phyloP scores from a whole-genome alignment of 441 rosid genomes.

The Aleurites moluccanus region DNA sequence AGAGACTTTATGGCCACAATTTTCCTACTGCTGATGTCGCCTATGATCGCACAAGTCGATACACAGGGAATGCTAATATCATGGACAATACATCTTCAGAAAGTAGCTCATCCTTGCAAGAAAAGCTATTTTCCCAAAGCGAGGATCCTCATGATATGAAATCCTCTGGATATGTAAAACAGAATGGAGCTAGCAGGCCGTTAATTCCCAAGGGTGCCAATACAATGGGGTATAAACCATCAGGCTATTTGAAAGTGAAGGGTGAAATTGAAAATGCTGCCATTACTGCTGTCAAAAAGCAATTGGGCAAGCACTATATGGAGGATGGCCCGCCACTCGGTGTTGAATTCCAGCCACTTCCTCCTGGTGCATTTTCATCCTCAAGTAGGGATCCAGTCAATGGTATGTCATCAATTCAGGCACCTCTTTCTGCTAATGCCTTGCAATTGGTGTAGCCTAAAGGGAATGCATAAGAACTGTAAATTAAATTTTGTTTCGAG shows the following conservation, averaged over 20 bases:
- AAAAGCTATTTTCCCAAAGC: conserved; percentile 44
- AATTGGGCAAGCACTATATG: conserved; percentile 69
- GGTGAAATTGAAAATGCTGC: conserved; percentile 70
- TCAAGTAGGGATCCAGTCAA: conserved; percentile 43
- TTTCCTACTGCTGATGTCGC: conserved; percentile 40
- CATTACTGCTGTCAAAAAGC: conserved; percentile 77
- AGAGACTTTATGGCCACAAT: conserved; percentile 49
- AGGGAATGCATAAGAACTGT: conserved; percentile 10
- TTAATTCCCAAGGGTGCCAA: conserved; percentile 34
- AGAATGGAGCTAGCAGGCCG: conserved; percentile 37
- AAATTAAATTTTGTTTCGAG: conserved; percentile 9
- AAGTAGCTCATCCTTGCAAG: conserved; percentile 63
- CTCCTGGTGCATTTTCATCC: conserved; percentile 81
- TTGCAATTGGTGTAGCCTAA: conserved; percentile 4
- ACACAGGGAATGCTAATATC: conserved; percentile 42
- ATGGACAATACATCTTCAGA: conserved; percentile 76
- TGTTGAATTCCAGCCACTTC: conserved; percentile 72
- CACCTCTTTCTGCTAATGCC: conserved; percentile 18
- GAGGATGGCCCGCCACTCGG: conserved; percentile 88
- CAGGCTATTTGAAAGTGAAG: conserved; percentile 83
- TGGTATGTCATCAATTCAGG: conserved; percentile 48
- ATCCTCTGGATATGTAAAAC: conserved; percentile 34
- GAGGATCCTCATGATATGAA: conserved; percentile 41
- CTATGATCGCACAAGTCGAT: conserved; percentile 39
- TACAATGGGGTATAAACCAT: conserved; percentile 60